phyloP scores from a whole-genome alignment of 345 rosid genomes.

The Acer yangbiense region DNA sequence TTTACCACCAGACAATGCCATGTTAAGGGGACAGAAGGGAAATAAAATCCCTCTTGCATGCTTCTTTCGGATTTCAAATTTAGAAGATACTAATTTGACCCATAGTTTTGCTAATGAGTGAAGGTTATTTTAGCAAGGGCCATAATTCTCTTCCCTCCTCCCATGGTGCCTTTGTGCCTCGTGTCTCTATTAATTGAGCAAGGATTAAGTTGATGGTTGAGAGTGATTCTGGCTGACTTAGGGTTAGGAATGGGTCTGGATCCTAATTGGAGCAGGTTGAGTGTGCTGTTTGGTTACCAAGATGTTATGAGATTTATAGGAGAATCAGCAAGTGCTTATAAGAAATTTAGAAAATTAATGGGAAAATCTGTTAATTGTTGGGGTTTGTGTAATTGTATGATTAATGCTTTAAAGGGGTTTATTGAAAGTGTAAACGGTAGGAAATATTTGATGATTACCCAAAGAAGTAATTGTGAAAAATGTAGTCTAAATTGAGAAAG shows the following conservation, averaged over 20 bases:
- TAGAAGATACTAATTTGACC: background rate
- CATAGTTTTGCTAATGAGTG: background rate
- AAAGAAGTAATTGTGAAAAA: constrained; percentile 5
- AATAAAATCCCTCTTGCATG: background rate
- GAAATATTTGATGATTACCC: background rate
- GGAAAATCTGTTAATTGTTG: constrained; percentile 11
- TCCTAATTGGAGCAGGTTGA: background rate
- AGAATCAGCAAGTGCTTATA: constrained; percentile 9
- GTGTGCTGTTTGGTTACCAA: constrained; percentile 5
- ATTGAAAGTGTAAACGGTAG: constrained; percentile 3
- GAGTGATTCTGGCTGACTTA: background rate
- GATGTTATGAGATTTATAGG: constrained; percentile 13
- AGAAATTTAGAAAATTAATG: constrained; percentile 9
- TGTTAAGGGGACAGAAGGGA: background rate
- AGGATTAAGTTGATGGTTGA: background rate
- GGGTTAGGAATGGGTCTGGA: background rate
- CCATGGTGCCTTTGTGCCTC: background rate
- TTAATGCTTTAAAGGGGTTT: constrained; percentile 4
- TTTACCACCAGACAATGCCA: background rate
- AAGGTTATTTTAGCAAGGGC: background rate
- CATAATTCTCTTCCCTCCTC: background rate
- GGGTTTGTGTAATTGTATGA: constrained; percentile 5
- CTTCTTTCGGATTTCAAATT: background rate
- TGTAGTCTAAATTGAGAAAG: background rate
- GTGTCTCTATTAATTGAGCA: background rate